Percentiles rank a stretch among this genome's conserved stretches.
Conservation (phyloP, 2,329 filamentous ascomycete species). For the Trichoderma sp. region DNA sequence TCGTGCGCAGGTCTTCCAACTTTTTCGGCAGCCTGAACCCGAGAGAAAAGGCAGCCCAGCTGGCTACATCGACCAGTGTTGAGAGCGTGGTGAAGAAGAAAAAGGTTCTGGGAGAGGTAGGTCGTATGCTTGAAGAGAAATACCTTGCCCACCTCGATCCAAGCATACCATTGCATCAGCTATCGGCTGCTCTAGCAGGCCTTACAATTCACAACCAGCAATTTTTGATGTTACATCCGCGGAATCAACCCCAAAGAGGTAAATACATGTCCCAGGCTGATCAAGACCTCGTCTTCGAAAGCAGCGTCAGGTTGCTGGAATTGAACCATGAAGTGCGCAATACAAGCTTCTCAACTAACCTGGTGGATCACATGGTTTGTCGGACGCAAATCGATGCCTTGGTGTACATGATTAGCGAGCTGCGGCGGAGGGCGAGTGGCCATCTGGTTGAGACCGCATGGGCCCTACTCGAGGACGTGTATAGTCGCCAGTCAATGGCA, state of each 20-base stretch:
- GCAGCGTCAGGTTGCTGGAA: neutral
- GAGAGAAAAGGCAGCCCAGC: constrained; percentile 1
- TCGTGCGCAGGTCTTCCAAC: neutral
- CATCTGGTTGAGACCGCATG: neutral
- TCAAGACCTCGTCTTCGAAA: constrained; percentile 8
- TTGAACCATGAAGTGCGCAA: neutral
- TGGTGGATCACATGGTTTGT: constrained; percentile 5
- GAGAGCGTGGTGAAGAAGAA: neutral
- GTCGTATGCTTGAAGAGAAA: neutral
- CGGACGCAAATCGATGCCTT: neutral
- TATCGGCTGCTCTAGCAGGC: neutral
- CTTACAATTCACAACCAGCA: constrained; percentile 6
- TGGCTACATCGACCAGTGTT: neutral
- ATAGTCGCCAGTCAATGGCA: neutral
- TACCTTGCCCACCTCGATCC: constrained; percentile 7
- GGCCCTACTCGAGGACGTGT: neutral
- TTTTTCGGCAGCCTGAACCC: neutral
- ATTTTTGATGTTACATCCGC: constrained; percentile 5
- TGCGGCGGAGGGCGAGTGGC: neutral
- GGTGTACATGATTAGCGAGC: constrained; percentile 1
- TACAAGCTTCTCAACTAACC: neutral
- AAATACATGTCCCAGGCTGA: neutral
- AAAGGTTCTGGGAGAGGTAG: neutral
- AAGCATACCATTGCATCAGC: constrained; percentile 4
- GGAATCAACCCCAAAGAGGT: neutral